Conservation (phyloP, 768 basidiomycete species). For the Mycena floridula region DNA sequence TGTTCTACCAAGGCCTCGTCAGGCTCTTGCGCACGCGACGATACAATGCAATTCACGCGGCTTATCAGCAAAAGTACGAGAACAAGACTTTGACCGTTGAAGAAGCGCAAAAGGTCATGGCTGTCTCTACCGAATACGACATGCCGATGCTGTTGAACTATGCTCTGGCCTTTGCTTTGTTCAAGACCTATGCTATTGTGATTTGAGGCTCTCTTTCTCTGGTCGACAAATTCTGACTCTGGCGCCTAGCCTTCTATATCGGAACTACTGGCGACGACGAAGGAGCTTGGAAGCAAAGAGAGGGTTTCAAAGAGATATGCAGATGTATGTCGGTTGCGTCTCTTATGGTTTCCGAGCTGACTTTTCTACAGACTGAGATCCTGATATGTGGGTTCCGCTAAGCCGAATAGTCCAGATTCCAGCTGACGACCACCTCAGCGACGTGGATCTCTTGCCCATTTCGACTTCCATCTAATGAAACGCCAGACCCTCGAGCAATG, state of each 20-base stretch:
- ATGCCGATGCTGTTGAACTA: conserved; percentile 37
- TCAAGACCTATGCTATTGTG: conserved; percentile 48
- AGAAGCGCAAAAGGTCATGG: conserved; percentile 39
- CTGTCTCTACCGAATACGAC: conserved; percentile 30
- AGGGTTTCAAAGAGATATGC: conserved; percentile 37
- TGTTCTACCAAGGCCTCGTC: conserved; percentile 22
- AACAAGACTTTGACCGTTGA: conserved; percentile 30
- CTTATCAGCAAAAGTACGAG: conserved; percentile 29
- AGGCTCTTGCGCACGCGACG: conserved; percentile 34
- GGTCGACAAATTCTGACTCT: not conserved
- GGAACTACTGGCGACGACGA: conserved; percentile 32
- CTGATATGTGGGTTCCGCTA: conserved; percentile 27
- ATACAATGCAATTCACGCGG: conserved; percentile 33
- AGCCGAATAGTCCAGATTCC: too few relatives aligned
- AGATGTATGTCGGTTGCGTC: conserved; percentile 31
- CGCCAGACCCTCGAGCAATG: conserved; percentile 32
- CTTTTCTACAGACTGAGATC: conserved; percentile 31
- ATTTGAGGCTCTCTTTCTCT: conserved; percentile 9
- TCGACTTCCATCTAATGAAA: too few relatives aligned
- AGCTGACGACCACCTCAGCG: too few relatives aligned
- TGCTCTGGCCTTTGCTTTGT: conserved; percentile 40
- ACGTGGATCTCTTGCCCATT: conserved; percentile 32
- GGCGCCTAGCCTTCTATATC: conserved; percentile 39
- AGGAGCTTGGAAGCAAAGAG: conserved; percentile 28
- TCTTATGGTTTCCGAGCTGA: not conserved